These are phyloP conservation scores for Elsinoe necatrix DNA, from an alignment of 2,329 filamentous ascomycete genomes.

Conservation along the genomic window DNA sequence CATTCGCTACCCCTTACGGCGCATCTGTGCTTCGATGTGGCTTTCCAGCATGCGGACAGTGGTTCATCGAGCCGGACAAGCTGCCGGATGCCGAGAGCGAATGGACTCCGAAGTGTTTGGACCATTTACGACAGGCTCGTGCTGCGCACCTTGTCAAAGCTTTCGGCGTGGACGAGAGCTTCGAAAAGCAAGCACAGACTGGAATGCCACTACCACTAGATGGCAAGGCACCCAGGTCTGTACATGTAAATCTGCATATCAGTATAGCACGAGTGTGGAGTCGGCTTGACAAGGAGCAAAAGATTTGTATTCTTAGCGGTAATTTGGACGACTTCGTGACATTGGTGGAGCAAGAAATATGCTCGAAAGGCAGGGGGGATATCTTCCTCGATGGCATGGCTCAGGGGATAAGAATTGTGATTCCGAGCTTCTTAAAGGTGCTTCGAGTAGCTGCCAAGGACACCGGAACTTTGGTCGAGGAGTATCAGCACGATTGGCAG, in stretches of 20 bases:
- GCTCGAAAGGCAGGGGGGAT: neutral
- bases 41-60: neutral
- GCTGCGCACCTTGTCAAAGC: neutral
- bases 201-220: neutral
- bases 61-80: neutral
- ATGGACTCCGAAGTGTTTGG: neutral
- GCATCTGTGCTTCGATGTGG: neutral
- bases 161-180: neutral
- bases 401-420: neutral
- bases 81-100: neutral
- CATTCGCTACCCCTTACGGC: neutral
- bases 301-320: neutral
- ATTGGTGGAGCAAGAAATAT: neutral
- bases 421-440: neutral
- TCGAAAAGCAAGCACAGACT: constrained; percentile 1
- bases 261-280: neutral
- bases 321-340: neutral
- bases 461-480: neutral
- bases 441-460: neutral
- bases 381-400: neutral
- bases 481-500: neutral
- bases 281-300: neutral
- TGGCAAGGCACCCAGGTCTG: neutral
- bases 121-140: neutral
- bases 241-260: neutral